These are phyloP conservation scores for Elaeagnus macrophylla DNA, from an alignment of 306 rosid genomes.

Conservation along the genomic window DNA sequence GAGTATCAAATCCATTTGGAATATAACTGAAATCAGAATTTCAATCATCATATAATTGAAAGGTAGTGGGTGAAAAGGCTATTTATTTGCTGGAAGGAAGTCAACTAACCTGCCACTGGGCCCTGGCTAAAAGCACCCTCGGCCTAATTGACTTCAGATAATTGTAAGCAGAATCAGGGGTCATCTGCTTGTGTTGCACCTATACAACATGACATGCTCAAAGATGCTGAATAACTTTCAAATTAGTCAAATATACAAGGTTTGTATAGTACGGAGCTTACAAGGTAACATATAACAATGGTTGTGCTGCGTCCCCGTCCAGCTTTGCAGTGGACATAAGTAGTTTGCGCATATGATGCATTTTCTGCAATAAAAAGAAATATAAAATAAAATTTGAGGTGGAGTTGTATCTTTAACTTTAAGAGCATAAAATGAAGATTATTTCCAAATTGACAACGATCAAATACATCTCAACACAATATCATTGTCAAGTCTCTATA, in stretches of 20 bases:
- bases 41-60: neutral
- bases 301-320: constrained; percentile 99
- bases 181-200: constrained; percentile 86
- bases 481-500: no score
- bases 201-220: constrained; percentile 23
- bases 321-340: constrained; percentile 98
- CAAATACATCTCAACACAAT: no score
- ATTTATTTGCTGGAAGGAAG: neutral
- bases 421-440: neutral
- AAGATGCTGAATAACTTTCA: neutral
- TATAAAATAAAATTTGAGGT: neutral
- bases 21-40: neutral
- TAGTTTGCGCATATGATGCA: constrained; percentile 53
- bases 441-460: no score
- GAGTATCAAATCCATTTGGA: no score
- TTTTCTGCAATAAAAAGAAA: constrained; percentile 41
- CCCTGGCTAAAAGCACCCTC: constrained; percentile 85
- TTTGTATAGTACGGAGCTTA: constrained; percentile 19
- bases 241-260: neutral
- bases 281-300: constrained; percentile 88
- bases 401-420: neutral
- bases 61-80: neutral
- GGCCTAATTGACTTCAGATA: constrained; percentile 81
- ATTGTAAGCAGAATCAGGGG: constrained; percentile 74
- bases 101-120: constrained; percentile 71